Percentiles rank a stretch among this genome's conserved stretches.
Evolutionary conservation across 2,329 filamentous ascomycete species (phyloP).

Genomic region (Thielaviopsis euricoi): DNA sequence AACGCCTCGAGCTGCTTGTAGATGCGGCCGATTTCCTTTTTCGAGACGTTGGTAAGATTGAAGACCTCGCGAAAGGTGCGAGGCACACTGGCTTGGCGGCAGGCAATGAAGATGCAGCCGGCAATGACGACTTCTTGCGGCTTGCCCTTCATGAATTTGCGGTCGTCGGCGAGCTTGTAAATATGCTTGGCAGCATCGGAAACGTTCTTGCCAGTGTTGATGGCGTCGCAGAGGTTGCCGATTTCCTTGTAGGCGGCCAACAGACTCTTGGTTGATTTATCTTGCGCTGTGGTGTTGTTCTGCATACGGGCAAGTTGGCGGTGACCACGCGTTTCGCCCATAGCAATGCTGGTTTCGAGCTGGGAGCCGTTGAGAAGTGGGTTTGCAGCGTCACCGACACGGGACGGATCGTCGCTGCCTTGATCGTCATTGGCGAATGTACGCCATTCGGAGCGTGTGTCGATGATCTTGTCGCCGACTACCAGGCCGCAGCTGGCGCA

Average conservation of each 20-base stretch:
- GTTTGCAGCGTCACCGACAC: conserved; percentile 90
- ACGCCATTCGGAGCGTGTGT: conserved; percentile 94
- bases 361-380: conserved; percentile 80
- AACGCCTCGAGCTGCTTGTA: conserved; percentile 91
- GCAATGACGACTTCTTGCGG: conserved; percentile 86
- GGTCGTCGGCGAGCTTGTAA: conserved; percentile 87
- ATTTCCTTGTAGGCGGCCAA: conserved; percentile 83
- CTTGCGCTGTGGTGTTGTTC: conserved; percentile 63
- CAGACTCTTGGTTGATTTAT: conserved; percentile 70
- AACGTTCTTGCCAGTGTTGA: conserved; percentile 64
- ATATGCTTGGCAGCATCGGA: conserved; percentile 86
- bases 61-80: conserved; percentile 92
- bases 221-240: conserved; percentile 68
- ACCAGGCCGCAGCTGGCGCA: conserved; percentile 86
- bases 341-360: conserved; percentile 75
- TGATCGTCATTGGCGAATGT: conserved; percentile 98
- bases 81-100: conserved; percentile 70
- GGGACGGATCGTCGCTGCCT: conserved; percentile 87
- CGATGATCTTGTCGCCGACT: conserved; percentile 77
- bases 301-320: conserved; percentile 70
- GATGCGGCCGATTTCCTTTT: conserved; percentile 92
- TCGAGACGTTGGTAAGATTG: conserved; percentile 79
- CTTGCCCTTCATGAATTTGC: conserved; percentile 89
- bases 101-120: conserved; percentile 94
- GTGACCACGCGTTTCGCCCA: conserved; percentile 54